Percentiles rank a stretch among this genome's conserved stretches.
These are phyloP conservation scores for Rhododendron griersonianum DNA, from an alignment of 148 eudicot genomes.

Conservation along the genomic window DNA sequence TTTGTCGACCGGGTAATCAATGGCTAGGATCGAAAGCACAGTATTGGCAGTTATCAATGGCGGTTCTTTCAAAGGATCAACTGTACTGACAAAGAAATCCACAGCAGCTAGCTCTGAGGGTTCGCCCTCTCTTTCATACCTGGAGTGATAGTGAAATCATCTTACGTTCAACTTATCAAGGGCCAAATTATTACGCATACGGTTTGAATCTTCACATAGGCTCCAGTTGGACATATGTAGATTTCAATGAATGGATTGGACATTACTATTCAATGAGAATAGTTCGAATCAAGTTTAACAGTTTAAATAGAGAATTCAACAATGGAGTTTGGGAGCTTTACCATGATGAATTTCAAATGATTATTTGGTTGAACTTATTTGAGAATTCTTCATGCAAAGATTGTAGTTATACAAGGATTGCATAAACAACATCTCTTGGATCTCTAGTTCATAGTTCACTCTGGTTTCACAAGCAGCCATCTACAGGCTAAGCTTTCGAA, in stretches of 20 bases:
- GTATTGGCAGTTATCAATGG: conserved; percentile 93
- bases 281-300: neutral
- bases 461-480: neutral
- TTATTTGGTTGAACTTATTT: neutral
- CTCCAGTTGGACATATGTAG: neutral
- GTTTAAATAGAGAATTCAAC: neutral
- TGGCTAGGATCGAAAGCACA: conserved; percentile 90
- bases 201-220: neutral
- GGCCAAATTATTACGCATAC: neutral
- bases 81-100: conserved; percentile 98
- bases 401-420: neutral
- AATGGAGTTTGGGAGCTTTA: neutral
- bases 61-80: conserved; percentile 98
- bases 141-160: conserved; percentile 17
- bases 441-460: neutral
- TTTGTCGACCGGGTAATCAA: conserved; percentile 96
- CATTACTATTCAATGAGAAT: neutral
- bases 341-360: neutral
- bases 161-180: neutral
- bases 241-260: neutral
- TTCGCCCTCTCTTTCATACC: conserved; percentile 88
- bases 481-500: neutral
- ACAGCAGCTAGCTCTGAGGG: conserved; percentile 83
- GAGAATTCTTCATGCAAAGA: neutral
- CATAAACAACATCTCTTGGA: neutral